These are phyloP conservation scores for Globisporangium yorkense DNA, from an alignment of 352 stramenopile species.

Conservation along the genomic window DNA sequence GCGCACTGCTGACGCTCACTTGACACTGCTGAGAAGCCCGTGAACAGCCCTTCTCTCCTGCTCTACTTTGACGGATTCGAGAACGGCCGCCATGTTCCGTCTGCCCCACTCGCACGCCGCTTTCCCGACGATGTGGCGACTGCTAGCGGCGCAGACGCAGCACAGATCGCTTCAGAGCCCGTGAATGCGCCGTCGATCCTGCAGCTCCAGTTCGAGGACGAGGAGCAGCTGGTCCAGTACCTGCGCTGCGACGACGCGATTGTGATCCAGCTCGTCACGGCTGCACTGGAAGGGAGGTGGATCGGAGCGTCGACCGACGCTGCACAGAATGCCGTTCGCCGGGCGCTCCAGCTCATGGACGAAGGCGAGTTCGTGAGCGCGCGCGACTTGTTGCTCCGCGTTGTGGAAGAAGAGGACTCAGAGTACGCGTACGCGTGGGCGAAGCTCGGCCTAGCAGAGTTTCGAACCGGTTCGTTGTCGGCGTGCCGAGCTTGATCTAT, in stretches of 20 bases:
- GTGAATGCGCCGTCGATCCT: slow-evolving; percentile 53
- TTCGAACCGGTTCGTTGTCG: slow-evolving; percentile 36
- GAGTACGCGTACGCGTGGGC: slow-evolving; percentile 67
- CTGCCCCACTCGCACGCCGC: slow-evolving; percentile 41
- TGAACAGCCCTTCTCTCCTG: slow-evolving; percentile 57
- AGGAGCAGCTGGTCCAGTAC: slow-evolving; percentile 58
- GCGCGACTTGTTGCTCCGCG: slow-evolving; percentile 34
- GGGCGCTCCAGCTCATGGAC: slow-evolving; percentile 38
- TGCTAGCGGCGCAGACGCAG: neutral
- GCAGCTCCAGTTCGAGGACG: slow-evolving; percentile 62
- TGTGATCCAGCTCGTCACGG: slow-evolving; percentile 65
- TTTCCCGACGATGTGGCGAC: slow-evolving; percentile 48
- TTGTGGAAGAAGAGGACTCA: slow-evolving; percentile 37
- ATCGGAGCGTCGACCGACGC: slow-evolving; percentile 43
- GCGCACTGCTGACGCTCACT: neutral
- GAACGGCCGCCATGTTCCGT: slow-evolving; percentile 52
- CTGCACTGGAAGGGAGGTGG: slow-evolving; percentile 70
- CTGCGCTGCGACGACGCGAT: slow-evolving; percentile 61
- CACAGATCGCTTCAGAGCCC: slow-evolving; percentile 7
- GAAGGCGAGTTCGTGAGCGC: slow-evolving; percentile 30
- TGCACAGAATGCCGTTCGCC: slow-evolving; percentile 32
- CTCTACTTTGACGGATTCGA: slow-evolving; percentile 79
- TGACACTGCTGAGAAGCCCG: slow-evolving; percentile 19
- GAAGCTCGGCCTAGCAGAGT: slow-evolving; percentile 66
- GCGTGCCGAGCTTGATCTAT: neutral